Evolutionary conservation across 176 grass and related monocot species (phyloP), one percentile per base, ranked within the genome.

Genomic region (Carex kokanica): DNA sequence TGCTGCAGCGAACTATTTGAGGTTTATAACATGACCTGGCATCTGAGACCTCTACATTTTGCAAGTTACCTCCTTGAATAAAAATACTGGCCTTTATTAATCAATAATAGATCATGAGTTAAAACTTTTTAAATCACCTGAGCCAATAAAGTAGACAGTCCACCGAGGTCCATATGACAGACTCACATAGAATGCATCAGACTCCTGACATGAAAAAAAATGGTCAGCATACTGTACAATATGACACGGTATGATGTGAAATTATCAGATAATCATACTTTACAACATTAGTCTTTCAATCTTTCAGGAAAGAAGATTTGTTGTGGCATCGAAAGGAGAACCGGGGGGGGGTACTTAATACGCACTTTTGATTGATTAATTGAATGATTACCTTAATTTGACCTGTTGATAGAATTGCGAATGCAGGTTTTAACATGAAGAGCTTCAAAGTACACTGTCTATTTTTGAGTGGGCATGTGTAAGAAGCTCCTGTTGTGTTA

Each of bases 101-200:
- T 51, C 70, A 24, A 52, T 53, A 74, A 74, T 27, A 2, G 71
- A 70, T 75, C 53, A 53, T 6, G 17, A 53, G 4, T 52, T 52
- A 75, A n/a, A 75, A 75, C 36, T 73, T 71, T 9, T 31, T 14
- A 3, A 57, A 55, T 80, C 78, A 93, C 91, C 86, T 94, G 91
- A 90, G 60, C 82, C 94, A n/a, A 84, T 45, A 49, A 90, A 83
- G 79, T 94, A 94, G 66, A 87, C 79, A 8, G 88, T 34, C 94
- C 88, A 97, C 49, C 89, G 83, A 23, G 94, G 88, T 25, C 64
- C 86, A 85, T 92, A 97, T n/a, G 86, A 87, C n/a, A 92, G 74
- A 20, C 59, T 94, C 53, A 94, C 75, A 38, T 71, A 70, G 2
- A 62, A 86, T 78, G 71, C 81, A 78, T 85, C 86, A 92, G 84